Evolutionary conservation across 208 protist genomes (phyloP).

Genomic region (Endotrypanum monterogeii): DNA sequence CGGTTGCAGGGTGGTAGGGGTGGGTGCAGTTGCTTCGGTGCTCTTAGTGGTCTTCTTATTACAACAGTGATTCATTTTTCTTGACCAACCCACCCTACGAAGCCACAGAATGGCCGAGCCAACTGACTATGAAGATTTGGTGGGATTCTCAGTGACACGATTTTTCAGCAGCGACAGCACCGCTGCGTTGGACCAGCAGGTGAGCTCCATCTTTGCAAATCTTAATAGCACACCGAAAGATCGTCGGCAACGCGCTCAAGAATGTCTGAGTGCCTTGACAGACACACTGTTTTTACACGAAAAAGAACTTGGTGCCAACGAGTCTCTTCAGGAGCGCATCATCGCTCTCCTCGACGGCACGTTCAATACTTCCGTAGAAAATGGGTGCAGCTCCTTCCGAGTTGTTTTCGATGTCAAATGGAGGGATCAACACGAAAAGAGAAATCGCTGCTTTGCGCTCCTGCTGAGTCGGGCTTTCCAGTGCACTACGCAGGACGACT

Average conservation of each 20-base stretch:
- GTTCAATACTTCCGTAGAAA: conserved; percentile 61
- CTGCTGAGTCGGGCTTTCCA: conserved; percentile 62
- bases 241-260: conserved; percentile 57
- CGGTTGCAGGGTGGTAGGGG: background rate
- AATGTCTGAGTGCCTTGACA: conserved; percentile 72
- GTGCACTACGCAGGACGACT: conserved; percentile 43
- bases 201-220: conserved; percentile 76
- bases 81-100: background rate
- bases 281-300: conserved; percentile 79
- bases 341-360: conserved; percentile 62
- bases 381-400: conserved; percentile 68
- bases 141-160: conserved; percentile 11
- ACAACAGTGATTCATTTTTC: background rate
- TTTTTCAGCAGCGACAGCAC: conserved; percentile 49
- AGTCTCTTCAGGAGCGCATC: conserved; percentile 59
- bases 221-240: conserved; percentile 59
- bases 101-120: conserved; percentile 24
- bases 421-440: conserved; percentile 82
- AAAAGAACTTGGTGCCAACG: conserved; percentile 52
- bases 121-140: conserved; percentile 12
- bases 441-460: conserved; percentile 57
- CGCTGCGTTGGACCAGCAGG: conserved; percentile 65
- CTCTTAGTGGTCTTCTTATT: background rate
- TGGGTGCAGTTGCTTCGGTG: background rate
- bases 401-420: conserved; percentile 82